Conservation (phyloP, 75 land plant species). For the Pinus taeda region DNA sequence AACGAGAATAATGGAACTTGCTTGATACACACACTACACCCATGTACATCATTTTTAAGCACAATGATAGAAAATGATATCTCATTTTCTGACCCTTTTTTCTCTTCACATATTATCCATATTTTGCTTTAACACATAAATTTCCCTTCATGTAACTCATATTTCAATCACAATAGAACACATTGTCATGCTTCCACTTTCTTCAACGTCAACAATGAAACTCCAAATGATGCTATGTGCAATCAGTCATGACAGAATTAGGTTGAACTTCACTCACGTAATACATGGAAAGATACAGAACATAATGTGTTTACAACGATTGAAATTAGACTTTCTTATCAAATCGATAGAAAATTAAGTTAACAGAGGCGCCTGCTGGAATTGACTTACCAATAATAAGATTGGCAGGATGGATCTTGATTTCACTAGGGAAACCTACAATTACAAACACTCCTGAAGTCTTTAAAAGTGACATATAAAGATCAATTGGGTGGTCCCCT, state of each 20-base stretch:
- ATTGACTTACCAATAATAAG: conserved; percentile 45
- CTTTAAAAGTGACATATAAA: conserved; percentile 67
- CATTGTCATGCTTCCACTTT: not conserved
- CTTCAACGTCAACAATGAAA: too few species aligned
- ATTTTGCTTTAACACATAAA: too few species aligned
- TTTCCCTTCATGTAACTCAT: not conserved
- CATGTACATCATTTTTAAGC: too few species aligned
- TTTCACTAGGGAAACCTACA: conserved; percentile 74
- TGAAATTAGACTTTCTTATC: not conserved
- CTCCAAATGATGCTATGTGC: not conserved
- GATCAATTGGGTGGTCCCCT: conserved; percentile 76
- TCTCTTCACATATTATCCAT: too few species aligned
- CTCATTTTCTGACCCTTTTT: too few species aligned
- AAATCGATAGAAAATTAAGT: not conserved
- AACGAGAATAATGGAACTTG: too few species aligned
- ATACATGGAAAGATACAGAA: not conserved
- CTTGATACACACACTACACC: too few species aligned
- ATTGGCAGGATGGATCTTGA: conserved; percentile 42
- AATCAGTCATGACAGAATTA: not conserved
- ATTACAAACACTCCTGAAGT: conserved; percentile 52
- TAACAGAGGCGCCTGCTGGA: not conserved
- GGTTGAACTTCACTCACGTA: not conserved
- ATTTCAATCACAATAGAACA: not conserved
- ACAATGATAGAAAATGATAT: too few species aligned
- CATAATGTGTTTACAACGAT: not conserved